Evolutionary conservation across 257 asterid species (phyloP), one percentile per base, ranked within the genome.

Genomic region (Paulownia fortunei): DNA sequence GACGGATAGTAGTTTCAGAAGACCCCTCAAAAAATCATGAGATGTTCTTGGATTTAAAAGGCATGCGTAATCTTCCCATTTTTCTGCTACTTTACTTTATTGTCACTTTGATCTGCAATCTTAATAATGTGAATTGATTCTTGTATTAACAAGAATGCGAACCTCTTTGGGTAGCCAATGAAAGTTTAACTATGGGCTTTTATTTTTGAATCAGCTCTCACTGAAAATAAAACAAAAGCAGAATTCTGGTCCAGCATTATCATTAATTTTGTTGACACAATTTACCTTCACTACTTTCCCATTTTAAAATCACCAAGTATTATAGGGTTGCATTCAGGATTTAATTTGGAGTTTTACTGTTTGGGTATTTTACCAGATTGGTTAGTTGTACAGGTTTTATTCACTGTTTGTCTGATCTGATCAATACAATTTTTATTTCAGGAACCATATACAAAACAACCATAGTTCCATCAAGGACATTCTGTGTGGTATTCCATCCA

Each of bases 41-140:
- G 61, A 91, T 91, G 98, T 79, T 91, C 30, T 83, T 92, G 83
- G 98, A 94, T 86, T 86, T 94, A 81, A 94, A 94, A 94, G 98
- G 98, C 86, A 84, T 56, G 90, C 61, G 34, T 55, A 23, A 15
- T 27, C 55, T 78, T 59, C 75, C 70, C 69, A 39, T 61, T 66
- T 23, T 42, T 9, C 59, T 55, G 63, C 27, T 72, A 49, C 42
- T 59, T 19, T 66, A 37, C 44, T 68, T 2, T 36, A 0, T 13
- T 21, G 6, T 34, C 11, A 8, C 34, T 63, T 65, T 42, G 74
- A 16, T 30, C 54, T 72, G 32, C 64, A 34, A 12, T 76, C 66
- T 54, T 32, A 46, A 3, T 65, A 44, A 39, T 21, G 32, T 61
- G 37, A 54, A 39, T 63, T 62, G 46, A 63, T 60, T 75, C 66